Base-by-base conservation (phyloP, 2,329 filamentous ascomycete species). In the Elsinoe necatrix region DNA sequence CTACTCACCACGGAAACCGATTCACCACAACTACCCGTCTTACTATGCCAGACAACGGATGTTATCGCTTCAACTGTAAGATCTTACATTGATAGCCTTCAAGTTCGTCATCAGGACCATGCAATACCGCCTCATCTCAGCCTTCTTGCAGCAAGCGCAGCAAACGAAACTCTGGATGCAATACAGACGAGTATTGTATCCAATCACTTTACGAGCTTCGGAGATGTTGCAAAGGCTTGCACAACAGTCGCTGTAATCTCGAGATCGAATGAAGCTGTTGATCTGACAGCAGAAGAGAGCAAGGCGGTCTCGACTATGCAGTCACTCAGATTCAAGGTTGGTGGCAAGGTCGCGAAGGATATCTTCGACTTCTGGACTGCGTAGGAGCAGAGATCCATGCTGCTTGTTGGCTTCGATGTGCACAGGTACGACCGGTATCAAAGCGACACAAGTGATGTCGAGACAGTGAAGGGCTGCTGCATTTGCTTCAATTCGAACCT, bases 1-100 rank as follows among this genome's bases (percentile, higher is more conserved):
- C 25, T 31, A 11, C 25, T 50, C 16, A 14, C 48, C 1, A 18
- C 3, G 3, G 48, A 52, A 12, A 7, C 20, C 2, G 48, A 52
- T 4, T 47, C 61, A 35, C 59, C 61, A 8, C 41, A 57, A 21
- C 47, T 59, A 18, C 37, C 57, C 7, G 29, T 51, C 47, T 62
- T 63, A 39, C 52, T 56, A 1, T 59, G 62, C 31, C 60, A 60
- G 4, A 63, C n/a, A 20, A 23, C 20, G 16, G 48, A 18, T 12
- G 48, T 39, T 23, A 12, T 52, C 20, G 48, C 18, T 2, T 12
- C 48, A 8, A 52, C 31, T 37, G 29, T 52, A 14, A 52, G 39
- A 21, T 12, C 48, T 34, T 20, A 52, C 34, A 25, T 39, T 4
- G 48, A 52, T 20, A 39, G 48, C 20, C n/a, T 52, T 11, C 6